phyloP scores from a whole-genome alignment of 2,329 filamentous ascomycete genomes.

The Plenodomus tracheiphilus region DNA sequence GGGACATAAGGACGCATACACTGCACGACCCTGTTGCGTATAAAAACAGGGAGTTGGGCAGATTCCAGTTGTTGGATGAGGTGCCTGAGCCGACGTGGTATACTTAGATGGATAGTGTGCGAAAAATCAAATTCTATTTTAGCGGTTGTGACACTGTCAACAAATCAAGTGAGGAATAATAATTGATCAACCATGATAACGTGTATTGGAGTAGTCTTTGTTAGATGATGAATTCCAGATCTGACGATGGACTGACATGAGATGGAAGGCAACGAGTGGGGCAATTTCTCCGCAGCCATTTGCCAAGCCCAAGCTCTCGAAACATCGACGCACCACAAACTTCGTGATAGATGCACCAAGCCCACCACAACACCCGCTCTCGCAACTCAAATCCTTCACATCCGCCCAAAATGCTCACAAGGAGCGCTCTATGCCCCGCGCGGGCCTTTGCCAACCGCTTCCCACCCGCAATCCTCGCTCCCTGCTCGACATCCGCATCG shows the following conservation, averaged over 20 bases:
- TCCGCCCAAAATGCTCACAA: conserved; percentile 31
- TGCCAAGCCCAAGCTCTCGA: background rate
- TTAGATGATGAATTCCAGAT: background rate
- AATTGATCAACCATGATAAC: no score
- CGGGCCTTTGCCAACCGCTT: conserved; percentile 34
- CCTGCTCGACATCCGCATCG: conserved; percentile 24
- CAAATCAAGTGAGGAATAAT: no score
- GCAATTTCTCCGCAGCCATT: background rate
- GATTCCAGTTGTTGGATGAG: conserved; percentile 61
- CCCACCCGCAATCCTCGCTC: conserved; percentile 30
- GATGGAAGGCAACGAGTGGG: background rate
- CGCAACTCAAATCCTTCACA: background rate
- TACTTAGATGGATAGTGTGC: conserved; percentile 46
- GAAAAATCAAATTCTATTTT: background rate
- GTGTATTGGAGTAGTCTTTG: no score
- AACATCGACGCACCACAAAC: background rate
- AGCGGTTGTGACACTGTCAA: no score
- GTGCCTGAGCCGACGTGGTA: conserved; percentile 65
- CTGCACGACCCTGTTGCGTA: conserved; percentile 70
- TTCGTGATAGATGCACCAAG: background rate
- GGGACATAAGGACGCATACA: conserved; percentile 67
- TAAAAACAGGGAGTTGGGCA: conserved; percentile 65
- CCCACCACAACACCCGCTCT: background rate
- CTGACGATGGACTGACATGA: background rate
- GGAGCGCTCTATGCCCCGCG: conserved; percentile 36